Percentiles rank a stretch among this genome's conserved stretches.
Evolutionary conservation across 176 grass and related monocot species (phyloP).

Genomic region (Cenchrus americanus): DNA sequence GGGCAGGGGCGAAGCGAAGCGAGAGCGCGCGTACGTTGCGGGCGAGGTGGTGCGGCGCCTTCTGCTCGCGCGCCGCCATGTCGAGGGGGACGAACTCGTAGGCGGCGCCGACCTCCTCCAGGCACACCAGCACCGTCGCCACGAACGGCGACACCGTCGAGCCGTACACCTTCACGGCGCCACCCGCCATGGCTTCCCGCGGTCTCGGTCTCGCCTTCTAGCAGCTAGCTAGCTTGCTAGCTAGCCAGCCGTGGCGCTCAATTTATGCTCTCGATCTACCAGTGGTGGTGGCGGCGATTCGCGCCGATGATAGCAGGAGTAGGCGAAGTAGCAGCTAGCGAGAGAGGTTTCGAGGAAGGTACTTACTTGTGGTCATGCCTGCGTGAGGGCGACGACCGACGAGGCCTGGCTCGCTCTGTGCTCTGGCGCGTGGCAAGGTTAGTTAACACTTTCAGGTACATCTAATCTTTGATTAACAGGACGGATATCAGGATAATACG

Average conservation of each 20-base stretch:
- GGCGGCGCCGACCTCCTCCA: conserved; percentile 29
- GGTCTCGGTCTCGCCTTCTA: background rate
- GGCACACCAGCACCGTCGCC: conserved; percentile 39
- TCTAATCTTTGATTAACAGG: background rate
- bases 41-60: conserved; percentile 15
- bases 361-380: too few relatives aligned
- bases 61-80: conserved; percentile 39
- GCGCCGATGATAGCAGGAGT: too few relatives aligned
- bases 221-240: too few relatives aligned
- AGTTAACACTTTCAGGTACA: background rate
- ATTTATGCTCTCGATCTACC: background rate
- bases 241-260: background rate
- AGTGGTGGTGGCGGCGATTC: too few relatives aligned
- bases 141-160: conserved; percentile 23
- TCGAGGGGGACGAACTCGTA: conserved; percentile 39
- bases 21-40: conserved; percentile 5
- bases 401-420: background rate
- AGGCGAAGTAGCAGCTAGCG: too few relatives aligned
- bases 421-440: background rate
- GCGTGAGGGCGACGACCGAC: background rate
- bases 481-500: background rate
- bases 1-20: too few relatives aligned
- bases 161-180: conserved; percentile 28
- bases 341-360: background rate
- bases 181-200: background rate